phyloP scores from a whole-genome alignment of 225 moss, liverwort and hornwort species.

The Pseudisothecium myosuroides region DNA sequence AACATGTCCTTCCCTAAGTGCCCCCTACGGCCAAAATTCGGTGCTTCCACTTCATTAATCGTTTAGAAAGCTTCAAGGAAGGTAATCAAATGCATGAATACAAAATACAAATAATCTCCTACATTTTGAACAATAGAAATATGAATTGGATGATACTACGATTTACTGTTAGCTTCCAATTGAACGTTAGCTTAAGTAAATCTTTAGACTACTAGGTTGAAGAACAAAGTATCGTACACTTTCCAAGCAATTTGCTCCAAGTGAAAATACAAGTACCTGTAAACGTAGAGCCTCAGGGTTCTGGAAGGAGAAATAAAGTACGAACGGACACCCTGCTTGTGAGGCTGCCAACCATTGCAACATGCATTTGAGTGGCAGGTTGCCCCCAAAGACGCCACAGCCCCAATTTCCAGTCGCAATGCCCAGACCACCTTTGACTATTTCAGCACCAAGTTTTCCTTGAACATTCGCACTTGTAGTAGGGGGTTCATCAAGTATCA shows the following conservation, averaged over 20 bases:
- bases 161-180: background rate
- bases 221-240: background rate
- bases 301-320: constrained; percentile 47
- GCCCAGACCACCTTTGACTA: background rate
- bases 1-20: background rate
- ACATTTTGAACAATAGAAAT: background rate
- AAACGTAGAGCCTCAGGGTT: constrained; percentile 27
- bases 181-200: background rate
- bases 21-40: background rate
- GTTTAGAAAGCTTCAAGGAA: background rate
- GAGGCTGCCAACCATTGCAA: constrained; percentile 55
- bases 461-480: background rate
- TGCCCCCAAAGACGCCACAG: constrained; percentile 48
- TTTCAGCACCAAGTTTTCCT: background rate
- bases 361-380: constrained; percentile 31
- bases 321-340: constrained; percentile 23
- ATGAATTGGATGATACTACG: background rate
- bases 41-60: background rate
- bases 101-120: background rate
- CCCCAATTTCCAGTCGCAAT: constrained; percentile 56
- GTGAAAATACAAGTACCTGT: constrained; percentile 12
- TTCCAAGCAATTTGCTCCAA: background rate
- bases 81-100: background rate
- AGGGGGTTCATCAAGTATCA: background rate
- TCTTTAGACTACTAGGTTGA: background rate